Percentiles rank a stretch among this genome's conserved stretches.
These are phyloP conservation scores for Westerdykella ornata DNA, from an alignment of 2,329 filamentous ascomycete species.

Conservation along the genomic window DNA sequence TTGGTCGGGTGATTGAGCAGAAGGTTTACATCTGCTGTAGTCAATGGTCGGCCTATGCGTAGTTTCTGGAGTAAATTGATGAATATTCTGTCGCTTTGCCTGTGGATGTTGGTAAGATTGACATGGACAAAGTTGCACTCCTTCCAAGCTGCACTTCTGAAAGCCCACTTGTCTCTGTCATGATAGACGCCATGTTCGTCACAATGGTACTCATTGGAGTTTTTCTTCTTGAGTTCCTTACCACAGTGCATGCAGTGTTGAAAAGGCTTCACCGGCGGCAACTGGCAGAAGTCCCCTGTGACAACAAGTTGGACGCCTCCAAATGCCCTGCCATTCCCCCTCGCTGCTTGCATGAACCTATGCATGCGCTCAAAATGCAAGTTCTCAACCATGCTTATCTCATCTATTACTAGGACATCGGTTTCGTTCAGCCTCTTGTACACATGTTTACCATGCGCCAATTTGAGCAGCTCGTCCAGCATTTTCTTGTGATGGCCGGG, in stretches of 20 bases:
- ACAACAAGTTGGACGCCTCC: slow-evolving; percentile 51
- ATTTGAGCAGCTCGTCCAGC: slow-evolving; percentile 31
- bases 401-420: slow-evolving; percentile 57
- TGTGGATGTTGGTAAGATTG: slow-evolving; percentile 50
- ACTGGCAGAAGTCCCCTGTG: slow-evolving; percentile 55
- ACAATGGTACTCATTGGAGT: neutral
- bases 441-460: slow-evolving; percentile 31
- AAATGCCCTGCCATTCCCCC: slow-evolving; percentile 26
- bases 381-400: slow-evolving; percentile 60
- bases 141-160: slow-evolving; percentile 51
- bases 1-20: slow-evolving; percentile 36
- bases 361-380: slow-evolving; percentile 49
- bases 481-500: slow-evolving; percentile 42
- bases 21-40: slow-evolving; percentile 33
- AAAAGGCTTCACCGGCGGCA: slow-evolving; percentile 53
- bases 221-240: slow-evolving; percentile 17
- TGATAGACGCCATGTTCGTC: slow-evolving; percentile 33
- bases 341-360: slow-evolving; percentile 41
- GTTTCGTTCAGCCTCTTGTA: slow-evolving; percentile 39
- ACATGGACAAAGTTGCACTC: slow-evolving; percentile 50
- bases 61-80: slow-evolving; percentile 52
- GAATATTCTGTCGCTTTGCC: slow-evolving; percentile 51
- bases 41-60: slow-evolving; percentile 43
- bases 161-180: slow-evolving; percentile 55
- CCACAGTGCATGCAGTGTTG: slow-evolving; percentile 48